Percentiles rank a stretch among this genome's conserved stretches.
These are phyloP conservation scores for Goffeauzyma gilvescens DNA, from an alignment of 768 basidiomycete species.

Conservation along the genomic window DNA sequence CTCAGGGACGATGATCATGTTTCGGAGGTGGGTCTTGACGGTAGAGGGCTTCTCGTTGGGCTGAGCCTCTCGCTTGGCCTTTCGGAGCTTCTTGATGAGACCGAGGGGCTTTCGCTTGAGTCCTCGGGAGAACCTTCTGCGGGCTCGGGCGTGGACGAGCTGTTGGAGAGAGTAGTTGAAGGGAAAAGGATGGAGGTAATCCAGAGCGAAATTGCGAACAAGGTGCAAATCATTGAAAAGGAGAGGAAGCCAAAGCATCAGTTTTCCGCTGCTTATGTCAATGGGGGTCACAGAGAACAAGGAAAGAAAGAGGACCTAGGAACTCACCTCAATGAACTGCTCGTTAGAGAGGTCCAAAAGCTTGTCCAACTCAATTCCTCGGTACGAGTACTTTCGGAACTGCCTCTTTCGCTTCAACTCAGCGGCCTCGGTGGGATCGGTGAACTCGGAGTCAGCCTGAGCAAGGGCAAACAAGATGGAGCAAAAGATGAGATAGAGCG, in stretches of 20 bases:
- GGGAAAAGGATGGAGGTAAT: conserved; percentile 1
- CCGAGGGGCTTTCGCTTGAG: conserved; percentile 97
- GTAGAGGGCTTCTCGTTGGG: conserved; percentile 97
- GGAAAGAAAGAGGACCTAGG: neutral
- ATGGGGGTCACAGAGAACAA: neutral
- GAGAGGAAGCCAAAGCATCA: neutral
- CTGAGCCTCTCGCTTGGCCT: conserved; percentile 98
- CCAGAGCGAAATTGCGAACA: neutral
- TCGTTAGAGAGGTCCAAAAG: conserved; percentile 91
- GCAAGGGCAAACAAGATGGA: neutral
- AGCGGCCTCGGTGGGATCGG: conserved; percentile 82
- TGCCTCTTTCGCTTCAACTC: conserved; percentile 97
- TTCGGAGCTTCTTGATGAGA: conserved; percentile 97
- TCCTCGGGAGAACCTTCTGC: conserved; percentile 95
- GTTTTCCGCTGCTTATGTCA: neutral
- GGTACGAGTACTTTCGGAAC: conserved; percentile 97
- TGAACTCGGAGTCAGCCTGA: conserved; percentile 63
- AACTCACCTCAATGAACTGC: conserved; percentile 48
- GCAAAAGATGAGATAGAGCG: neutral
- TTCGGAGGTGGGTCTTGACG: conserved; percentile 96
- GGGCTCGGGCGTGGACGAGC: conserved; percentile 96
- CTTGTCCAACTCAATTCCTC: conserved; percentile 94
- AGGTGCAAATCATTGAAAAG: neutral
- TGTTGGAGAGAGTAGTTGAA: conserved; percentile 30
- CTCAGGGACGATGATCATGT: conserved; percentile 99